Conservation (phyloP, 371 early-diverging fungal species). For the Actinomortierella ambigua region DNA sequence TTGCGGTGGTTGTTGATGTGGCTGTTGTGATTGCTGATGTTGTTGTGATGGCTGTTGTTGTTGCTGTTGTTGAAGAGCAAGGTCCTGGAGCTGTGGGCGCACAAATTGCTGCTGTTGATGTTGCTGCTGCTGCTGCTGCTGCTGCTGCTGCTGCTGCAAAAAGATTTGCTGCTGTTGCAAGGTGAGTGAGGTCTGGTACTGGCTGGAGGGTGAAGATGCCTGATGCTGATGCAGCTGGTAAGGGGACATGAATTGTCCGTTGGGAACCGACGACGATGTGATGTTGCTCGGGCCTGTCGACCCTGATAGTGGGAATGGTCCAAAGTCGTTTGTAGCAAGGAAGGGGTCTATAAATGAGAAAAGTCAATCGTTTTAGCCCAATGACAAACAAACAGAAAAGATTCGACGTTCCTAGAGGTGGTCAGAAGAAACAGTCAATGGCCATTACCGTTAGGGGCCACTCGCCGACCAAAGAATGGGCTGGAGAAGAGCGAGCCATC, state of each 20-base stretch:
- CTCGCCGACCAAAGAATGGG: slow-evolving; percentile 33
- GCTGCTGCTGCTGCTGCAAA: slow-evolving; percentile 7
- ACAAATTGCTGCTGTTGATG: slow-evolving; percentile 27
- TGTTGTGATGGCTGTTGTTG: slow-evolving; percentile 16
- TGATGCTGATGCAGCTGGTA: slow-evolving; percentile 30
- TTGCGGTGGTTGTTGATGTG: slow-evolving; percentile 26
- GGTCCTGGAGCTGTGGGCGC: slow-evolving; percentile 21
- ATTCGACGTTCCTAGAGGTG: neutral
- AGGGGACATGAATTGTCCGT: slow-evolving; percentile 31
- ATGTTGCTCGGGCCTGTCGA: slow-evolving; percentile 18
- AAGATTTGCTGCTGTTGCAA: slow-evolving; percentile 15
- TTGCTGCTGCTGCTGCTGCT: slow-evolving; percentile 7
- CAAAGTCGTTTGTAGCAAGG: slow-evolving; percentile 24
- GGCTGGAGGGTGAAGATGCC: slow-evolving; percentile 2
- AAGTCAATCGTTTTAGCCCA: neutral
- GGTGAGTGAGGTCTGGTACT: slow-evolving; percentile 17
- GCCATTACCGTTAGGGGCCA: slow-evolving; percentile 22
- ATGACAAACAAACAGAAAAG: neutral
- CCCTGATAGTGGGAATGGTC: slow-evolving; percentile 3
- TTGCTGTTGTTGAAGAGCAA: slow-evolving; percentile 15
- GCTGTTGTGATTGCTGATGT: slow-evolving; percentile 5
- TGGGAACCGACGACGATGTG: slow-evolving; percentile 21
- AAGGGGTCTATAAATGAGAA: slow-evolving; percentile 23
- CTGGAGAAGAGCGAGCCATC: slow-evolving; percentile 34
- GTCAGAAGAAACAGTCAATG: neutral